phyloP scores from a whole-genome alignment of 2,329 filamentous ascomycete species.

The Fusarium robinianum region DNA sequence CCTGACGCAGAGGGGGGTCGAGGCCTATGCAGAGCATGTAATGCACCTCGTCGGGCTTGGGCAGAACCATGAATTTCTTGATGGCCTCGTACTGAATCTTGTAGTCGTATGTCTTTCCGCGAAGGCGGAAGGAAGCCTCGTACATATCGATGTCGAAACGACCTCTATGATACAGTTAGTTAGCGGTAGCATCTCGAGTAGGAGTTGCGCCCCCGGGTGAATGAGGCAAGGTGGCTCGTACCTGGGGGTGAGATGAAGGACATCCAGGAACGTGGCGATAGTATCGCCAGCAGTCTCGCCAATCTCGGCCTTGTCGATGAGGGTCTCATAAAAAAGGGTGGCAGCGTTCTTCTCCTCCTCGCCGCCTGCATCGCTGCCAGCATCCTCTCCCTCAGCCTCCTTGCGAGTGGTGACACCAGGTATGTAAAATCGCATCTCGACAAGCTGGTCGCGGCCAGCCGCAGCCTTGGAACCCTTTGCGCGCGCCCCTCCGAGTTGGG shows the following conservation, averaged over 20 bases:
- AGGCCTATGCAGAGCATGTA: conserved; percentile 93
- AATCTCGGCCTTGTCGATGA: conserved; percentile 99
- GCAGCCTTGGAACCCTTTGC: conserved; percentile 86
- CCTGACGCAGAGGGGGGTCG: conserved; percentile 92
- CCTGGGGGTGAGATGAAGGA: conserved; percentile 95
- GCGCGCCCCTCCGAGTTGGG: conserved; percentile 71
- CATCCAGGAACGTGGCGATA: conserved; percentile 94
- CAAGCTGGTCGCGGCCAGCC: conserved; percentile 87
- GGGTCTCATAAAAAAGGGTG: conserved; percentile 95
- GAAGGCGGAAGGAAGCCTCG: conserved; percentile 93
- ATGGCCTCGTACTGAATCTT: conserved; percentile 98
- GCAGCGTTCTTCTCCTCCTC: conserved; percentile 89
- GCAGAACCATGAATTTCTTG: conserved; percentile 98
- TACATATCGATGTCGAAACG: conserved; percentile 99
- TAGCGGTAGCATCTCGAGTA: no score
- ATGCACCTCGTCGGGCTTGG: conserved; percentile 97
- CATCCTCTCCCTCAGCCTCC: conserved; percentile 70
- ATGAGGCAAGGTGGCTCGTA: no score
- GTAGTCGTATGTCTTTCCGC: conserved; percentile 99
- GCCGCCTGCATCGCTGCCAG: conserved; percentile 59
- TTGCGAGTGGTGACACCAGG: conserved; percentile 85
- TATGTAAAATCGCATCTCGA: conserved; percentile 99
- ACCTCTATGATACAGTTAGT: conserved; percentile 64
- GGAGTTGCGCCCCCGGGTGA: no score
- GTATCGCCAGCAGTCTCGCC: conserved; percentile 98